Evolutionary conservation across 352 stramenopile genomes (phyloP).

Genomic region (Globisporangium carolinianum): DNA sequence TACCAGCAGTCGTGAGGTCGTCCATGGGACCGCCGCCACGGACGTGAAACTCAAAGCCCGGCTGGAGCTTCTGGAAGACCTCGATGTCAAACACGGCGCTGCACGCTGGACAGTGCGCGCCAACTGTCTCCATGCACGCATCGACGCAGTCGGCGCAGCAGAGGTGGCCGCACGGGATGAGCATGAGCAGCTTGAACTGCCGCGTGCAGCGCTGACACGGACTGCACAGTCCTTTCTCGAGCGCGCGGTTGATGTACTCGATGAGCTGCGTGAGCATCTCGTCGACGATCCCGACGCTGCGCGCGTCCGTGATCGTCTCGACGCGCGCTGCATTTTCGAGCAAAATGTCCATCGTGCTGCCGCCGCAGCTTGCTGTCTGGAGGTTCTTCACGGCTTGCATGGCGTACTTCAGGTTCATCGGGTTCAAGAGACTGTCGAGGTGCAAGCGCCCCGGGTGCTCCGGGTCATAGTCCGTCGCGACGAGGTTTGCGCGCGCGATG

Average conservation of each 20-base stretch:
- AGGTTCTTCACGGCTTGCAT: constrained; percentile 55
- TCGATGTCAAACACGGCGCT: constrained; percentile 71
- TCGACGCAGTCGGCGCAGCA: constrained; percentile 92
- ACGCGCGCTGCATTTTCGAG: constrained; percentile 31
- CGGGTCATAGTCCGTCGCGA: constrained; percentile 72
- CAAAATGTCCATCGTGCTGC: constrained; percentile 32
- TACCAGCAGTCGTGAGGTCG: constrained; percentile 6
- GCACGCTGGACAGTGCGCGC: constrained; percentile 52
- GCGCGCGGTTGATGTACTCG: constrained; percentile 51
- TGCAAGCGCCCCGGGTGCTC: constrained; percentile 49
- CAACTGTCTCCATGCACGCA: constrained; percentile 40
- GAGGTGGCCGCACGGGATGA: constrained; percentile 90
- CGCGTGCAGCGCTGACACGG: constrained; percentile 83
- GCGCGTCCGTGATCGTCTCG: constrained; percentile 60
- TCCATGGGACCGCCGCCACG: constrained; percentile 8
- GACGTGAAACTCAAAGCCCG: constrained; percentile 63
- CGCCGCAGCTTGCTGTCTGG: constrained; percentile 48
- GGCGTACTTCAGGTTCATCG: constrained; percentile 54
- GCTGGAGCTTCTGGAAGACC: constrained; percentile 84
- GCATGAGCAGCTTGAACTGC: constrained; percentile 82
- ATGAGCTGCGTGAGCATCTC: constrained; percentile 33
- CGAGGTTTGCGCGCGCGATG: constrained; percentile 58
- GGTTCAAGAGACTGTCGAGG: constrained; percentile 71
- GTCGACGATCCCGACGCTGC: constrained; percentile 27
- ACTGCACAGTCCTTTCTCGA: constrained; percentile 31